phyloP scores from a whole-genome alignment of 192 early-diverging fungal genomes.

The Borealophlyctis nickersoniae region DNA sequence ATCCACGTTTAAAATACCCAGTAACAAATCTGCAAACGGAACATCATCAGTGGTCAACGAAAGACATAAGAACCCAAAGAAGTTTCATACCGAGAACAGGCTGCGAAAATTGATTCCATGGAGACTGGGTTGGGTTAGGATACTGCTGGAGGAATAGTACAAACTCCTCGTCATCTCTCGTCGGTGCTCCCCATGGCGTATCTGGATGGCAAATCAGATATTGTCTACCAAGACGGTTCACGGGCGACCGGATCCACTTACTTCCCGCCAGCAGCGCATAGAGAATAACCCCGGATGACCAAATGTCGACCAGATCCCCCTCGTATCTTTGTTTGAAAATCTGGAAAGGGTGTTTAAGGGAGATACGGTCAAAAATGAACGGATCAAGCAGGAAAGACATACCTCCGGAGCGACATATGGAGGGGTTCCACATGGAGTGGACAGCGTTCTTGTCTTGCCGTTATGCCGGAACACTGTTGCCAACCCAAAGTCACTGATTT shows the following conservation, averaged over 20 bases:
- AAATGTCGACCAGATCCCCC: constrained; percentile 64
- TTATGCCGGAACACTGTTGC: constrained; percentile 63
- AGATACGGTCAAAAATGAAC: not conserved
- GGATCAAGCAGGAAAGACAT: not conserved
- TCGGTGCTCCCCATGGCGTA: constrained; percentile 69
- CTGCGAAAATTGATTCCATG: constrained; percentile 50
- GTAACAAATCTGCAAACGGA: constrained; percentile 31
- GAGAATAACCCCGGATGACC: constrained; percentile 69
- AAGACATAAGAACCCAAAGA: not conserved
- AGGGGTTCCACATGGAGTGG: constrained; percentile 70
- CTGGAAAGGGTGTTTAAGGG: constrained; percentile 17
- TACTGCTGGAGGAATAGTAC: constrained; percentile 38
- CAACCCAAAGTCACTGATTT: constrained; percentile 71
- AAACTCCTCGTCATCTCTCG: constrained; percentile 57
- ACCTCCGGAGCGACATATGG: constrained; percentile 57
- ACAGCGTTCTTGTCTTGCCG: constrained; percentile 49
- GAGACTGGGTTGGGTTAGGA: constrained; percentile 31
- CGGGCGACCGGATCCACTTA: constrained; percentile 22
- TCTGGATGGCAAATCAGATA: constrained; percentile 41
- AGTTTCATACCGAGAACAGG: constrained; percentile 41
- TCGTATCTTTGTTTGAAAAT: constrained; percentile 54
- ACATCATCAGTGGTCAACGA: constrained; percentile 1
- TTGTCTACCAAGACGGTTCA: not conserved
- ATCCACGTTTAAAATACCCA: constrained; percentile 49
- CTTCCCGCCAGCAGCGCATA: constrained; percentile 69